These are phyloP conservation scores for Quercus phellos DNA, from an alignment of 331 rosid genomes.

Conservation along the genomic window DNA sequence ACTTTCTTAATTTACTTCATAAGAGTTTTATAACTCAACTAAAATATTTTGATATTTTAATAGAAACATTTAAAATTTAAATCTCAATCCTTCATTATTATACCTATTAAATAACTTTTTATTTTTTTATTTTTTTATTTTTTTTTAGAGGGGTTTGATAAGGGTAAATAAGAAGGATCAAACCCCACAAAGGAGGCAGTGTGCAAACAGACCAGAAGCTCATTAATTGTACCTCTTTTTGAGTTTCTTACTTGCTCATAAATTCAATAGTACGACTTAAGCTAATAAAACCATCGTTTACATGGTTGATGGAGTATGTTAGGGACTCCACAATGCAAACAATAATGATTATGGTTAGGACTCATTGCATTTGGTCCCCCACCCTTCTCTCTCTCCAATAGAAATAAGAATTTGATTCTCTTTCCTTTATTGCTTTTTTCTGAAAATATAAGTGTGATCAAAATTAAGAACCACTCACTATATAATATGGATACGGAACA, in stretches of 20 bases:
- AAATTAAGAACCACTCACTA: slow-evolving; percentile 46
- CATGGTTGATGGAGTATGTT: slow-evolving; percentile 18
- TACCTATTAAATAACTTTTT: no score
- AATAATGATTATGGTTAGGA: slow-evolving; percentile 31
- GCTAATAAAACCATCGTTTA: slow-evolving; percentile 17
- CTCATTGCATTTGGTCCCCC: slow-evolving; percentile 36
- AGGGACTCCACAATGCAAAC: slow-evolving; percentile 30
- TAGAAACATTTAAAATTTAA: no score
- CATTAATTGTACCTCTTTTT: no score
- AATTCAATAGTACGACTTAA: not conserved
- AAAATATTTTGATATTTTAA: no score
- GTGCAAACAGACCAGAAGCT: no score
- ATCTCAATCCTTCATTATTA: no score
- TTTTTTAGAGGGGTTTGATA: no score
- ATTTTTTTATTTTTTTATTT: no score
- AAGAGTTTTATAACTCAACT: no score
- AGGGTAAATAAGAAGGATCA: no score
- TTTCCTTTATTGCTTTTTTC: slow-evolving; percentile 13
- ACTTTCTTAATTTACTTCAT: no score
- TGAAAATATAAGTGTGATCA: slow-evolving; percentile 15
- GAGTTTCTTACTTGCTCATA: not conserved
- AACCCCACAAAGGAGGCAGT: no score
- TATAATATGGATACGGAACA: slow-evolving; percentile 37
- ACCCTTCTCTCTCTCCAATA: slow-evolving; percentile 19
- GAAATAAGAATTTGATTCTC: slow-evolving; percentile 58